phyloP scores from a whole-genome alignment of 2,329 filamentous ascomycete species.

The Hymenoscyphus linearis region DNA sequence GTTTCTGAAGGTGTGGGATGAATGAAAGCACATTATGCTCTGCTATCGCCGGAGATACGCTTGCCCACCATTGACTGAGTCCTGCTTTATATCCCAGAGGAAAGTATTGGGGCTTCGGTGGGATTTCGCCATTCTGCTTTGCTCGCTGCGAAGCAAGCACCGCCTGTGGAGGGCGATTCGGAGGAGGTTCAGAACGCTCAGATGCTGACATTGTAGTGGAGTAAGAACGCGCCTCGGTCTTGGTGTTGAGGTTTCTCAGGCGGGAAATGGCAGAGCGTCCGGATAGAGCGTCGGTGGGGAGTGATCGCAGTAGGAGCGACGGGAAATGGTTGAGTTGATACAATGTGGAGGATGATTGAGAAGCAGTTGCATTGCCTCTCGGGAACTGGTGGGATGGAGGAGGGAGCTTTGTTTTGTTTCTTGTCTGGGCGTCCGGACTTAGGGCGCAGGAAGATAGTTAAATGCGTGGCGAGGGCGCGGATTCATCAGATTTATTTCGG shows the following conservation, averaged over 20 bases:
- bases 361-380: conserved; percentile 23
- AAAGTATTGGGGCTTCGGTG: conserved; percentile 50
- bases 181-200: conserved; percentile 27
- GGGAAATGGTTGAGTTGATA: conserved; percentile 28
- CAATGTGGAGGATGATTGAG: conserved; percentile 32
- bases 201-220: conserved; percentile 31
- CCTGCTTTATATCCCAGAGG: conserved; percentile 89
- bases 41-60: conserved; percentile 72
- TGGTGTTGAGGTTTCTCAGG: conserved; percentile 24
- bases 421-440: conserved; percentile 18
- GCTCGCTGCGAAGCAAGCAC: conserved; percentile 43
- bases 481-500: not conserved
- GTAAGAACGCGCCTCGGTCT: conserved; percentile 20
- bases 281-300: conserved; percentile 25
- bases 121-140: conserved; percentile 31
- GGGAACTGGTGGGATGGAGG: conserved; percentile 5
- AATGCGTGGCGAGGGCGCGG: not conserved
- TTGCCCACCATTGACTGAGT: conserved; percentile 90
- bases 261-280: conserved; percentile 23
- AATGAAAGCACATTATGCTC: conserved; percentile 85
- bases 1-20: conserved; percentile 75
- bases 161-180: conserved; percentile 39
- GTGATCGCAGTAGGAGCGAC: conserved; percentile 31
- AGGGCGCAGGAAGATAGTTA: conserved; percentile 9
- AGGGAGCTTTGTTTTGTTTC: conserved; percentile 7